Evolutionary conservation across 805 yeast species (phyloP), one percentile per base, ranked within the genome.

Genomic region (Cyberlindnera meyerae): DNA sequence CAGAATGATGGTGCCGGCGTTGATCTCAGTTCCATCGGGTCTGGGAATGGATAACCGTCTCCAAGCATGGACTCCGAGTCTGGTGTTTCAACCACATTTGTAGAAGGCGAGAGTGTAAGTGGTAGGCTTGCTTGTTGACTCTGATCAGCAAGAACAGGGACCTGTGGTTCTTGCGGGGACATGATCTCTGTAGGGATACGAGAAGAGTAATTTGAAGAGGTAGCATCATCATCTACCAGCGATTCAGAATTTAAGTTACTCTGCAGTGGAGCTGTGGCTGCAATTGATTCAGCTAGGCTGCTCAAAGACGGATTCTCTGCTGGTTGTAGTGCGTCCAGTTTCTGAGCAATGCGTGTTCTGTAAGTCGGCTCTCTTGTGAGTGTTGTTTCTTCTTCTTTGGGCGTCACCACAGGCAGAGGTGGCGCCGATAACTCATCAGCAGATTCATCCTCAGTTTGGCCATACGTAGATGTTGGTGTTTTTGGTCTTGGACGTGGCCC

Each of bases 1-100:
- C 64, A 47, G 44, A 65, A 54, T 9, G 54, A 49, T 8, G 65
- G 61, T 7, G 52, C 50, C 6, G 53, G 55, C 7, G 55, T 58
- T 4, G 49, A 18, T 30, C 60, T 42, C 27, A 39, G 45, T 12
- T 47, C 51, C 12, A 44, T 35, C 24, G 58, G 53, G 36, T 50
- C 54, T 2, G 55, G 44, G 26, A 47, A 39, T 12, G 50, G 51
- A 24, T 40, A 46, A 11, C 44, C 11, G 29, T 13, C 18, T 8
- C 27, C 3, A 36, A 27, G n/a, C n/a, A n/a, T n/a, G n/a, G n/a
- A n/a, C n/a, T n/a, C n/a, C n/a, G n/a, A n/a, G n/a, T n/a, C n/a
- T n/a, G n/a, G n/a, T n/a, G n/a, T n/a, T n/a, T n/a, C n/a, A n/a
- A n/a, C n/a, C n/a, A n/a, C n/a, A n/a, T n/a, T n/a, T n/a, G n/a